These are phyloP conservation scores for Viola pubescens DNA, from an alignment of 441 rosid species.

Conservation along the genomic window DNA sequence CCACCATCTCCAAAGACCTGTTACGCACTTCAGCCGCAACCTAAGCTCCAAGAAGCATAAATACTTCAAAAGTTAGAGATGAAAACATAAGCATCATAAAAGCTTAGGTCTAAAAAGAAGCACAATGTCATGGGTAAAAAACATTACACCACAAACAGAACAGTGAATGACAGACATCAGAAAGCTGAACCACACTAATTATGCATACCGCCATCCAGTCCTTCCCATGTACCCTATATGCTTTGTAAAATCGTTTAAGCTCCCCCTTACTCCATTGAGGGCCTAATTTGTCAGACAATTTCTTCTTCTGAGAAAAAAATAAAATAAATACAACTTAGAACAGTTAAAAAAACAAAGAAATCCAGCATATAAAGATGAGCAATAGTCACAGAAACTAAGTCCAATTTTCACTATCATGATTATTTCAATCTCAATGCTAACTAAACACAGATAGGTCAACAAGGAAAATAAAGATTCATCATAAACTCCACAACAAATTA, in stretches of 20 bases:
- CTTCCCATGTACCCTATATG: conserved; percentile 62
- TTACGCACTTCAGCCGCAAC: conserved; percentile 60
- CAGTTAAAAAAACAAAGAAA: too few species aligned
- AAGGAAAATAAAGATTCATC: background rate
- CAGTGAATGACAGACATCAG: background rate
- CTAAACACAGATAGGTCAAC: background rate
- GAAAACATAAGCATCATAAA: background rate
- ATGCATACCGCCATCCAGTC: conserved; percentile 73
- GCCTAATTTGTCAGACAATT: conserved; percentile 66
- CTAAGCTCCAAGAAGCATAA: conserved; percentile 30
- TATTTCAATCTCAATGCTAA: background rate
- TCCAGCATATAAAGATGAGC: background rate
- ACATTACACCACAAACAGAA: background rate
- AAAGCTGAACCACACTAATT: background rate
- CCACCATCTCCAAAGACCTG: conserved; percentile 82
- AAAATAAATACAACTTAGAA: background rate
- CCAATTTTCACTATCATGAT: background rate
- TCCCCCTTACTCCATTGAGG: conserved; percentile 79
- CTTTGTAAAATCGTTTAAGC: conserved; percentile 74
- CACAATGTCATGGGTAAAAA: background rate
- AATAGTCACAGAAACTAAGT: conserved; percentile 1
- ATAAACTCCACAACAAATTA: background rate
- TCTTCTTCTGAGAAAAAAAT: conserved; percentile 44
- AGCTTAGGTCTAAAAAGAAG: background rate
- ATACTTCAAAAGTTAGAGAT: conserved; percentile 2